These are phyloP conservation scores for Heritiera littoralis DNA, from an alignment of 345 rosid species.

Conservation along the genomic window DNA sequence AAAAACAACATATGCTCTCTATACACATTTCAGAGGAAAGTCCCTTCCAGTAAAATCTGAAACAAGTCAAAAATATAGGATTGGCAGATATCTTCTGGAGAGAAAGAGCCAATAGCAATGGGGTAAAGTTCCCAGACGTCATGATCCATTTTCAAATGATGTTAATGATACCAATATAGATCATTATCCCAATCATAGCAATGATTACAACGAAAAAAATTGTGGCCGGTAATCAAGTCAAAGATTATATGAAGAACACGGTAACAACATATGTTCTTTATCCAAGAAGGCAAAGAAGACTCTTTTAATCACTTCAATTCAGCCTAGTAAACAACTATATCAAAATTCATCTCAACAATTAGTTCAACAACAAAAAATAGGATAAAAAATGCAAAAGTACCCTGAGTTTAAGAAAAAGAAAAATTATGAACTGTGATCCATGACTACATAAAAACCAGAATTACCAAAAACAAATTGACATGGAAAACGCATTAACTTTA, in stretches of 20 bases:
- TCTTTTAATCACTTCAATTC: neutral
- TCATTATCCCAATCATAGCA: conserved; percentile 7
- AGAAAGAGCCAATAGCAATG: conserved; percentile 5
- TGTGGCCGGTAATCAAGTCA: conserved; percentile 6
- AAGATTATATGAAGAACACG: neutral
- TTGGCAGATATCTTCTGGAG: neutral
- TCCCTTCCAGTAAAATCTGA: neutral
- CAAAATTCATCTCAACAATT: neutral
- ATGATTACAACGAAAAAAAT: neutral
- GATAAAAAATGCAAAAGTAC: neutral
- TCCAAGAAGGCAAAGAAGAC: neutral
- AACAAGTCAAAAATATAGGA: conserved; percentile 10
- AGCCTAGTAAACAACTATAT: neutral
- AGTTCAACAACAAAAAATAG: neutral
- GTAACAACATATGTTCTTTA: neutral
- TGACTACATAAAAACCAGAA: neutral
- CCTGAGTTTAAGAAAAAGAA: neutral
- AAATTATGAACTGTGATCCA: neutral
- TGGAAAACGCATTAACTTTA: neutral
- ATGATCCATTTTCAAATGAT: neutral
- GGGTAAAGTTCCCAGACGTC: neutral
- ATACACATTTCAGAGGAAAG: neutral
- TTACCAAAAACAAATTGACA: neutral
- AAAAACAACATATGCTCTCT: neutral
- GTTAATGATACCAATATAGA: neutral